phyloP scores from a whole-genome alignment of 2,329 filamentous ascomycete genomes.

The Cyphellophora europaea region DNA sequence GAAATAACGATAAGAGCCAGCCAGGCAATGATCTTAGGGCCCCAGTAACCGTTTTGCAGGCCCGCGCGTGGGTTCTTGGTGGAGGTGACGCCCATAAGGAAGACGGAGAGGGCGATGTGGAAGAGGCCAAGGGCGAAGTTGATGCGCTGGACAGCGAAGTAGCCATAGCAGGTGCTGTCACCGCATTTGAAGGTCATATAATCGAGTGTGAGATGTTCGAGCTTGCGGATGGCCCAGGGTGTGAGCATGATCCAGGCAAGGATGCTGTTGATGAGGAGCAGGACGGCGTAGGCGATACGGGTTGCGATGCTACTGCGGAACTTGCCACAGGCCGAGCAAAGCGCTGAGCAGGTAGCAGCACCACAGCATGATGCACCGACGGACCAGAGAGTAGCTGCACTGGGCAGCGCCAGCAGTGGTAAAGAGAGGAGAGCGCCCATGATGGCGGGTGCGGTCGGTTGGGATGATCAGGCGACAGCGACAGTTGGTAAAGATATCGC shows the following conservation, averaged over 20 bases:
- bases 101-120: constrained; percentile 74
- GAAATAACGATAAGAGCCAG: constrained; percentile 76
- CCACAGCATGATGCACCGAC: constrained; percentile 88
- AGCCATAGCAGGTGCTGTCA: constrained; percentile 76
- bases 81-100: constrained; percentile 77
- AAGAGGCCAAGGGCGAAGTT: constrained; percentile 95
- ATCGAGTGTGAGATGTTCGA: constrained; percentile 83
- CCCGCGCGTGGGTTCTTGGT: constrained; percentile 80
- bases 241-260: constrained; percentile 99
- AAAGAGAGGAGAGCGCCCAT: constrained; percentile 93
- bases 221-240: constrained; percentile 92
- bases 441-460: constrained; percentile 14
- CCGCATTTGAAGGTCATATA: constrained; percentile 94
- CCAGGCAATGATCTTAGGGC: constrained; percentile 89
- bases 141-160: constrained; percentile 92
- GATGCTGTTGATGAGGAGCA: constrained; percentile 93
- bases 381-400: constrained; percentile 71
- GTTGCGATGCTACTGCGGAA: constrained; percentile 97
- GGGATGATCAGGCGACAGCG: background rate
- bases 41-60: constrained; percentile 98
- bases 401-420: constrained; percentile 80
- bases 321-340: constrained; percentile 92
- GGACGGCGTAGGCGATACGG: constrained; percentile 88
- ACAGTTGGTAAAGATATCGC: too few species aligned
- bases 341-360: constrained; percentile 89